phyloP scores from a whole-genome alignment of 176 grass and related monocot species.

The Bonia amplexicaulis region DNA sequence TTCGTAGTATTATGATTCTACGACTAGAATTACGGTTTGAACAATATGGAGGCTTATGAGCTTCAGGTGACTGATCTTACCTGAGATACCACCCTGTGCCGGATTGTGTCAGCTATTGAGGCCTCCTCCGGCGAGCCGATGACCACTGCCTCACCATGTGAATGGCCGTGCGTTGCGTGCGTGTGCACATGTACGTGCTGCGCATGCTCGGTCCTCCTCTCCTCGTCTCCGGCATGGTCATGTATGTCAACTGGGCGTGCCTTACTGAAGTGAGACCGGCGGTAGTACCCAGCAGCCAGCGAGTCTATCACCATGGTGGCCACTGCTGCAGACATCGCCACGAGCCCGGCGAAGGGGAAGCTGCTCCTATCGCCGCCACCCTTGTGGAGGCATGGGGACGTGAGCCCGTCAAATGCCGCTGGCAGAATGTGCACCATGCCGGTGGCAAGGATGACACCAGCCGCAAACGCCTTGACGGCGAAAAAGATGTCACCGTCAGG shows the following conservation, averaged over 20 bases:
- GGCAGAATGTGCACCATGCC: constrained; percentile 94
- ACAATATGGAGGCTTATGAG: not conserved
- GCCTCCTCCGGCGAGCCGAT: constrained; percentile 41
- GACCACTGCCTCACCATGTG: constrained; percentile 32
- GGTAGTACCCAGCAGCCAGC: constrained; percentile 84
- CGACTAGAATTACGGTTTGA: too few relatives aligned
- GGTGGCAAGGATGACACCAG: constrained; percentile 85
- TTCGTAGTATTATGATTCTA: too few relatives aligned
- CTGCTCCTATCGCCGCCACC: constrained; percentile 11
- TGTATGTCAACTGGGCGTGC: constrained; percentile 56
- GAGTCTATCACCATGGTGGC: constrained; percentile 88
- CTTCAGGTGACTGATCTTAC: constrained; percentile 41
- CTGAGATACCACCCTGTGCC: constrained; percentile 88
- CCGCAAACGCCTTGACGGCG: constrained; percentile 80
- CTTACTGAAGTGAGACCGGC: constrained; percentile 77
- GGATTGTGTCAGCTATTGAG: constrained; percentile 54
- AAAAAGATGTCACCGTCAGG: constrained; percentile 75
- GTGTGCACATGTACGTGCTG: constrained; percentile 45
- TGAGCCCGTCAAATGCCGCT: constrained; percentile 61
- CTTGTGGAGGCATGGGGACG: constrained; percentile 68
- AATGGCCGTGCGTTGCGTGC: constrained; percentile 46
- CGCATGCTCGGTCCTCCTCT: constrained; percentile 16
- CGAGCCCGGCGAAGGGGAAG: constrained; percentile 75
- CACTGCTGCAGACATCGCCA: constrained; percentile 76
- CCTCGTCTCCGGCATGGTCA: constrained; percentile 16